Conservation (phyloP, 2,329 filamentous ascomycete genomes). For the Paracorniculantispora psalliotae region DNA sequence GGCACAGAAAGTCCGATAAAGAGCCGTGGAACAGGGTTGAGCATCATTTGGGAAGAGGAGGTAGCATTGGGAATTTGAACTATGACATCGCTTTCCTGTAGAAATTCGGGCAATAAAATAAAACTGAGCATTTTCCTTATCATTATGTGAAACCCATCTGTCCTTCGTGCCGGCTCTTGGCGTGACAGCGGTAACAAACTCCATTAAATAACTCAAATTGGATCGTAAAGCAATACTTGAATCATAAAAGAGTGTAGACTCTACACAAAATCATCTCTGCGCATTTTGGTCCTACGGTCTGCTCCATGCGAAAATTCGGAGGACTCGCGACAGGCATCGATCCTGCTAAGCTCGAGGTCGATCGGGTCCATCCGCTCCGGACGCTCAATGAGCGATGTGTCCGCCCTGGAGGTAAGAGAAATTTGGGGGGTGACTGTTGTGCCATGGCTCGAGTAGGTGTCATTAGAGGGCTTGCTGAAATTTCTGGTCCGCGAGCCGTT, state of each 20-base stretch:
- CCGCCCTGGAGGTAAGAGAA: neutral
- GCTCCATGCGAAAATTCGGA: neutral
- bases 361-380: slow-evolving; percentile 9
- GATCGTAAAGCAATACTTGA: too few species aligned
- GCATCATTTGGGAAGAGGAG: neutral
- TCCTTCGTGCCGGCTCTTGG: too few species aligned
- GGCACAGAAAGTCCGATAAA: too few species aligned
- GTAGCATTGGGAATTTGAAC: neutral
- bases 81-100: slow-evolving; percentile 8
- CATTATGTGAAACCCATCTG: too few species aligned
- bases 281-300: neutral
- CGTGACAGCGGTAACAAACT: neutral
- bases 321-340: slow-evolving; percentile 1
- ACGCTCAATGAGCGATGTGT: neutral
- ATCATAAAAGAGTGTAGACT: neutral
- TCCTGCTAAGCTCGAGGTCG: slow-evolving; percentile 13
- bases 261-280: neutral
- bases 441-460: neutral
- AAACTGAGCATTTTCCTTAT: neutral
- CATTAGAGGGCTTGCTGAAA: neutral
- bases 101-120: slow-evolving; percentile 1
- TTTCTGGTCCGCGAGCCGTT: neutral
- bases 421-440: neutral
- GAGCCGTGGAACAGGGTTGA: neutral
- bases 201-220: neutral